These are phyloP conservation scores for Diaporthe australafricana DNA, from an alignment of 2,329 filamentous ascomycete genomes.

Conservation along the genomic window DNA sequence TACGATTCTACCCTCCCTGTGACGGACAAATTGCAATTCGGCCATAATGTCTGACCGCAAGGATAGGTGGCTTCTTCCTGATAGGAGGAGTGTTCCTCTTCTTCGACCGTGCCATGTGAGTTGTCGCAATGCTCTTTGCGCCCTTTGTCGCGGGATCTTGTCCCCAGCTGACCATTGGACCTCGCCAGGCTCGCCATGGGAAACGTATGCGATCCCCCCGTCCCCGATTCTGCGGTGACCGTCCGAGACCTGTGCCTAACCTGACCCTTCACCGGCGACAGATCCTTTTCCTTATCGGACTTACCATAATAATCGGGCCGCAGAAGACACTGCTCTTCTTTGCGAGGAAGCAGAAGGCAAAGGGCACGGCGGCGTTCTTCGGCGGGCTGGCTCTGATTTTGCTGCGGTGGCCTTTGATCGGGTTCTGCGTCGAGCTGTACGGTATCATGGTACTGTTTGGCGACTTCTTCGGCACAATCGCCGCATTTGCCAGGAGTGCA, in stretches of 20 bases:
- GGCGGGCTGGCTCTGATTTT: conserved; percentile 87
- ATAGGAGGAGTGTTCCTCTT: conserved; percentile 95
- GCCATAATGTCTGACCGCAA: conserved; percentile 33
- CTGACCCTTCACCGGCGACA: conserved; percentile 50
- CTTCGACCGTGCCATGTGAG: conserved; percentile 95
- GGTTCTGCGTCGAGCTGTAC: conserved; percentile 91
- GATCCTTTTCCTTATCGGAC: conserved; percentile 97
- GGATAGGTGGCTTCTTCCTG: conserved; percentile 89
- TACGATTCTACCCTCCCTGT: conserved; percentile 65
- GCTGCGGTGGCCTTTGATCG: conserved; percentile 88
- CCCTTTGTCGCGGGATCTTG: not conserved
- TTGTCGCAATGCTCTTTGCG: conserved; percentile 39
- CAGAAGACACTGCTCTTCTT: conserved; percentile 95
- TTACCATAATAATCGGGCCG: conserved; percentile 94
- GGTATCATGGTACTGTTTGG: conserved; percentile 95
- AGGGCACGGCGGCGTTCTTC: conserved; percentile 90
- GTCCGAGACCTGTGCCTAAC: conserved; percentile 2
- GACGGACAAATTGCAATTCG: conserved; percentile 34
- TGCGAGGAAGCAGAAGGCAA: conserved; percentile 90
- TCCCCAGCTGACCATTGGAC: conserved; percentile 9
- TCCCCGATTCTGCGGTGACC: conserved; percentile 28
- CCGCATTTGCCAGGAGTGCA: conserved; percentile 84
- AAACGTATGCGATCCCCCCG: conserved; percentile 71
- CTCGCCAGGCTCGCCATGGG: conserved; percentile 89
- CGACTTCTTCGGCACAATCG: conserved; percentile 94